These are phyloP conservation scores for Aspergillus sergii DNA, from an alignment of 2,329 filamentous ascomycete genomes.

Conservation along the genomic window DNA sequence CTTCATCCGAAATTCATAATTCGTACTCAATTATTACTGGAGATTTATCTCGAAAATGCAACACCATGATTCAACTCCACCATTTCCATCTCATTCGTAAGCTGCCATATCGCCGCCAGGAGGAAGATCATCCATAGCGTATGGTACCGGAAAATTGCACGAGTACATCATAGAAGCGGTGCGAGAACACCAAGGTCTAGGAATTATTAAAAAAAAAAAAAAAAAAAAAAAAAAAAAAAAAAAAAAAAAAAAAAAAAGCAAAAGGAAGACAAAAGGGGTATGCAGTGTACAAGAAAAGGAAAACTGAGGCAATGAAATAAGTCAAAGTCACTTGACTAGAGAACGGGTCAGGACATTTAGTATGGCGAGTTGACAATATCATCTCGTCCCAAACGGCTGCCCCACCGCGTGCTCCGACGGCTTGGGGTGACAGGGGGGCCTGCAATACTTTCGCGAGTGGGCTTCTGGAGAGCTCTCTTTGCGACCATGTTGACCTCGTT, in stretches of 20 bases:
- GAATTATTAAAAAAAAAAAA: slow-evolving; percentile 1
- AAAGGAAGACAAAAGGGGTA: slow-evolving; percentile 27
- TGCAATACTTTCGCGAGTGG: slow-evolving; percentile 91
- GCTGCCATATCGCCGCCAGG: background rate
- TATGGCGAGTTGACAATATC: slow-evolving; percentile 80
- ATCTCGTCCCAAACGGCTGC: slow-evolving; percentile 65
- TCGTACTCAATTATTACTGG: slow-evolving; percentile 4
- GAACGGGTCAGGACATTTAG: slow-evolving; percentile 31
- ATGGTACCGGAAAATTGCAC: background rate
- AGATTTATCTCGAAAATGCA: background rate
- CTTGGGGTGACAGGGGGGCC: slow-evolving; percentile 53
- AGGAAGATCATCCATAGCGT: background rate
- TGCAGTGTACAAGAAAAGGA: slow-evolving; percentile 24
- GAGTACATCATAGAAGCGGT: background rate
- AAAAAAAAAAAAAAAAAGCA: background rate
- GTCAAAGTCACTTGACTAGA: slow-evolving; percentile 12
- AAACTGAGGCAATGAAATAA: slow-evolving; percentile 8
- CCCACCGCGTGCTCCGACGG: slow-evolving; percentile 38
- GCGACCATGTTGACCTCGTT: slow-evolving; percentile 99
- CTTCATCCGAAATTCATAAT: slow-evolving; percentile 3
- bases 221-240: slow-evolving; percentile 9
- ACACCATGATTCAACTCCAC: background rate
- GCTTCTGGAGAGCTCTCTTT: slow-evolving; percentile 79
- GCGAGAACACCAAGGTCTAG: slow-evolving; percentile 2
- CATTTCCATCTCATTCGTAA: background rate